Evolutionary conservation across 768 basidiomycete species (phyloP), one percentile per base, ranked within the genome.

Genomic region (Tubosaeta sp.): DNA sequence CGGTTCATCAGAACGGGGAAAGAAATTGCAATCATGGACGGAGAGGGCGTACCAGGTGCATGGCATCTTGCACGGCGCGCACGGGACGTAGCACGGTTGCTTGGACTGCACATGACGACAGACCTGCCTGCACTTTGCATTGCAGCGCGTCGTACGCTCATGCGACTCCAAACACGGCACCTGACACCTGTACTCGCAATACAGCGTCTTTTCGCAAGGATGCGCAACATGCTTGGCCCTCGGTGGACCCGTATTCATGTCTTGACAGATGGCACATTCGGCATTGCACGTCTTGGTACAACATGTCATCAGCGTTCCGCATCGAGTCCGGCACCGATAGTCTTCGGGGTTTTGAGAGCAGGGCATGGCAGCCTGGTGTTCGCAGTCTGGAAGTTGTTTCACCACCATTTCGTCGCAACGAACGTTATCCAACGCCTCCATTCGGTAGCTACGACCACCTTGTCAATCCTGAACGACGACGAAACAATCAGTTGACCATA

Each of bases 41-140:
- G 17, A 33, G 26, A 27, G 43, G 42, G 51, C 49, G 69, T 51
- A 59, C 82, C 86, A 87, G 4, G 71, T 71, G 56, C 86, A 88
- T 5, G 73, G 67, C 57, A 83, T 78, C 58, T 79, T 75, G 62
- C 86, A 88, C 3, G 84, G 83, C 1, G 80, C 73, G 56, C 85
- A 86, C 1, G 79, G 76, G 0, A 59, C 68, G 1, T 75, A 80
- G 54, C 86, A 87, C 16, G 66, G 57, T 1, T 63, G 59, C 6
- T 51, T 68, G 61, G 85, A 86, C 11, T 63, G 66, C 1, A 78
- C 70, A 61, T 86, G 85, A 14, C 59, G 41, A 58, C 85, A 87
- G 13, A 63, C 66, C 58, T 85, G 82, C 19, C 79, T 72, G 54
- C 84, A 86, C 5, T 60, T 53, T 17, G 71, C 58, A 46, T 54